Evolutionary conservation across 2,329 filamentous ascomycete species (phyloP).

Genomic region (Aureobasidium pullulans): DNA sequence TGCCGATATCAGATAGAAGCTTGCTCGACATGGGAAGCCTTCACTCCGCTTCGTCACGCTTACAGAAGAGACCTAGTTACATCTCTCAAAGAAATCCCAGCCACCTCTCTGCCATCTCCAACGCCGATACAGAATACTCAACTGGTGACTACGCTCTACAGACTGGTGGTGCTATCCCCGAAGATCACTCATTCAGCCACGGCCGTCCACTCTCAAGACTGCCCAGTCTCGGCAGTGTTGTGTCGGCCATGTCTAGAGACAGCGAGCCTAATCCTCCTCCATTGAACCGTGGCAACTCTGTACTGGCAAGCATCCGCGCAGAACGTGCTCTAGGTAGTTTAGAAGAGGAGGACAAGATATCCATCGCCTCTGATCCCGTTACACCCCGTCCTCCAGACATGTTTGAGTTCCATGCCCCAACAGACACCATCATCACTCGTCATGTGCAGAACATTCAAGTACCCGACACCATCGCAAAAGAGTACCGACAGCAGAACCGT

Average conservation of each 20-base stretch:
- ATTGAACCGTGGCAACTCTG: slow-evolving; percentile 24
- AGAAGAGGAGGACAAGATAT: slow-evolving; percentile 51
- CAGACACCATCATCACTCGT: slow-evolving; percentile 80
- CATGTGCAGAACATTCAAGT: slow-evolving; percentile 87
- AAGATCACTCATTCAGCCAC: slow-evolving; percentile 21
- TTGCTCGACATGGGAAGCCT: slow-evolving; percentile 14
- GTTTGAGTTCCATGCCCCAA: slow-evolving; percentile 45
- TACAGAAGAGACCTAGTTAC: slow-evolving; percentile 46
- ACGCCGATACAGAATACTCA: slow-evolving; percentile 53
- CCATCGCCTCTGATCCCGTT: slow-evolving; percentile 46
- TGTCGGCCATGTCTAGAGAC: slow-evolving; percentile 59
- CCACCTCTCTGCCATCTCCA: slow-evolving; percentile 51
- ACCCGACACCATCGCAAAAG: slow-evolving; percentile 76
- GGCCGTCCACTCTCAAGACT: slow-evolving; percentile 56
- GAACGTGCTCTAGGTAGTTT: slow-evolving; percentile 37
- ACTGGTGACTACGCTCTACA: slow-evolving; percentile 68
- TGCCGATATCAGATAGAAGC: slow-evolving; percentile 5
- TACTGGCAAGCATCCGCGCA: slow-evolving; percentile 22
- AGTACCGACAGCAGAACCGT: slow-evolving; percentile 71
- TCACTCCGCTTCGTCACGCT: slow-evolving; percentile 18
- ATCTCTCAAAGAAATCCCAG: slow-evolving; percentile 47
- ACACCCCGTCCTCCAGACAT: slow-evolving; percentile 60
- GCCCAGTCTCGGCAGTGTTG: slow-evolving; percentile 84
- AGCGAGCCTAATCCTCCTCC: slow-evolving; percentile 33
- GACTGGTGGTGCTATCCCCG: slow-evolving; percentile 66